Conservation (phyloP, 805 yeast genomes). For the Brettanomyces nanus region DNA sequence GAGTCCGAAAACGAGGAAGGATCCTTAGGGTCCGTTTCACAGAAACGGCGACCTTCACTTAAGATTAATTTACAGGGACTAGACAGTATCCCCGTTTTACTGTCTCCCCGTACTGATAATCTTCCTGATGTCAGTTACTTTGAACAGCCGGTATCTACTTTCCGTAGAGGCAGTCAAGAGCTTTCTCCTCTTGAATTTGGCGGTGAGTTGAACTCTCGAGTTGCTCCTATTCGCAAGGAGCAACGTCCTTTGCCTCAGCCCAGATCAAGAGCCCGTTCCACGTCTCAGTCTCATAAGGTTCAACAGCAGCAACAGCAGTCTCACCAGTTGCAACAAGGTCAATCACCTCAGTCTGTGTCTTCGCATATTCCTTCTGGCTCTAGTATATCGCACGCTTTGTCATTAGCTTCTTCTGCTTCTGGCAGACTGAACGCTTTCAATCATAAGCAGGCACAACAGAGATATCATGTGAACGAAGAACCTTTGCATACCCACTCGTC, state of each 20-base stretch:
- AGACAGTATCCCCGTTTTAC: background rate
- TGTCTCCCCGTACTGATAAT: background rate
- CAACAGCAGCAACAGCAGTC: too few relatives aligned
- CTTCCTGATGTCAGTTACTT: background rate
- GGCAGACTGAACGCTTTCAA: background rate
- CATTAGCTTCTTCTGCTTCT: background rate
- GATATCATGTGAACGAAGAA: background rate
- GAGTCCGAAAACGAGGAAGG: background rate
- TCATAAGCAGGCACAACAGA: background rate
- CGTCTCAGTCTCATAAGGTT: background rate
- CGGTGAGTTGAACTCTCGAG: background rate
- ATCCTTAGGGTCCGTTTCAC: background rate
- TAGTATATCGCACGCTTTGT: background rate
- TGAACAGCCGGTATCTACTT: background rate
- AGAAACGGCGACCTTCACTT: background rate
- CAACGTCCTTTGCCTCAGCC: background rate
- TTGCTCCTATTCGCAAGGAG: background rate
- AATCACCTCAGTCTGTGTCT: background rate
- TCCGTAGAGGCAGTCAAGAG: background rate
- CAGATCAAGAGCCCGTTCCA: background rate
- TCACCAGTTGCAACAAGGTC: too few relatives aligned
- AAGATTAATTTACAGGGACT: constrained; percentile 1
- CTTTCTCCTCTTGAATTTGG: background rate
- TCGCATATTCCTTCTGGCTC: background rate
- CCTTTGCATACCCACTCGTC: constrained; percentile 16